These are phyloP conservation scores for Colletotrichum higginsianum DNA, from an alignment of 2,329 filamentous ascomycete genomes.

Conservation along the genomic window DNA sequence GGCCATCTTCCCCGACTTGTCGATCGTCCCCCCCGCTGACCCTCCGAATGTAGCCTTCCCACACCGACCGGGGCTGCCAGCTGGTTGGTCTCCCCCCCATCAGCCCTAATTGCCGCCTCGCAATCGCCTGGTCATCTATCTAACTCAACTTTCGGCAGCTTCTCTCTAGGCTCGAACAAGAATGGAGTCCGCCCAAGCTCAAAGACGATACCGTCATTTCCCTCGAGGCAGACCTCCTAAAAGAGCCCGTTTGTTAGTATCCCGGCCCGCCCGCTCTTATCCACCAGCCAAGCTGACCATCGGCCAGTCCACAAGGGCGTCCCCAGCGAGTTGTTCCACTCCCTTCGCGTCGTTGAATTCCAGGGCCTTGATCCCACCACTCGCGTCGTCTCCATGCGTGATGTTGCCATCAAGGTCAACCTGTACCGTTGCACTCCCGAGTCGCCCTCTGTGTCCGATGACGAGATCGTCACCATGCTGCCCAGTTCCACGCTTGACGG, in stretches of 20 bases:
- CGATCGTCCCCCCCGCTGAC: constrained; percentile 7
- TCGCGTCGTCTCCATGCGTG: constrained; percentile 13
- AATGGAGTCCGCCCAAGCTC: constrained; percentile 31
- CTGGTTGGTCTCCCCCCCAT: constrained; percentile 9
- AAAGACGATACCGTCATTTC: constrained; percentile 30
- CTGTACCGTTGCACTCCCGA: constrained; percentile 23
- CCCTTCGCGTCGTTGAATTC: constrained; percentile 35
- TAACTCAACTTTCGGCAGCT: constrained; percentile 11
- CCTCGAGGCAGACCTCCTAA: constrained; percentile 28
- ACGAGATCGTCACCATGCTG: constrained; percentile 7
- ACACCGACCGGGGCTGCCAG: constrained; percentile 32
- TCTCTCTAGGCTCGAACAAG: constrained; percentile 25
- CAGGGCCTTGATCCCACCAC: constrained; percentile 36
- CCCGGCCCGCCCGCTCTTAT: not conserved
- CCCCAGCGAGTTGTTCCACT: constrained; percentile 33
- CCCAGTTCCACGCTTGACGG: constrained; percentile 21
- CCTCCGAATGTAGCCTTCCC: constrained; percentile 12
- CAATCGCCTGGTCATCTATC: not conserved
- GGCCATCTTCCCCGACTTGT: not conserved
- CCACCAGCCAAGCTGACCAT: not conserved
- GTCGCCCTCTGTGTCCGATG: not conserved
- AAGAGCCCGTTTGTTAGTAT: constrained; percentile 16
- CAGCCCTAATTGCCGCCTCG: too few relatives aligned
- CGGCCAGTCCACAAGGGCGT: constrained; percentile 20
- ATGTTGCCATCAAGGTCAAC: constrained; percentile 38